phyloP scores from a whole-genome alignment of 257 asterid genomes.

The Solanum neorickii region DNA sequence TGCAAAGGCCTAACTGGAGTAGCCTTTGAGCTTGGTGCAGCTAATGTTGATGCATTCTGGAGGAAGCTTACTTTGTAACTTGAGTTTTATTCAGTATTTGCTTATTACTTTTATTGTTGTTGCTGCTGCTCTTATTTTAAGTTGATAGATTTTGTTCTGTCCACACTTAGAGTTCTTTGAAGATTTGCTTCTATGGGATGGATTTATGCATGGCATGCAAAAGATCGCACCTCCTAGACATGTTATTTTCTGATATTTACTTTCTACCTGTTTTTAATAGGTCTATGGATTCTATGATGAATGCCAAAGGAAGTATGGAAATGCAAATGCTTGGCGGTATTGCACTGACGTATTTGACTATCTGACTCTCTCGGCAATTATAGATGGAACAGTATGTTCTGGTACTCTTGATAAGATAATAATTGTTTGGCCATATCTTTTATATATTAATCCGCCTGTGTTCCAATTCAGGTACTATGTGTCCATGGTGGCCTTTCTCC shows the following conservation, averaged over 20 bases:
- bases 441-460: not conserved
- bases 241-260: not conserved
- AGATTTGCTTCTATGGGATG: not conserved
- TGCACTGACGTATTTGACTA: conserved; percentile 99
- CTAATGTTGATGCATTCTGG: not conserved
- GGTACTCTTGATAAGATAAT: not conserved
- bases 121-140: not conserved
- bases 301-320: conserved; percentile 95
- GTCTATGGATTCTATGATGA: conserved; percentile 99
- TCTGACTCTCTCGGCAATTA: conserved; percentile 87
- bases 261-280: conserved; percentile 22
- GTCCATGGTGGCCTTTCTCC: conserved; percentile 99
- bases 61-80: not conserved
- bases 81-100: not conserved
- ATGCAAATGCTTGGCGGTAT: conserved; percentile 98
- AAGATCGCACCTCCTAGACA: not conserved
- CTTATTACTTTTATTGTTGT: not conserved
- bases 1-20: not conserved
- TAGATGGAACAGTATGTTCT: conserved; percentile 80
- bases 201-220: not conserved
- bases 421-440: not conserved
- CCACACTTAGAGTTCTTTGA: not conserved
- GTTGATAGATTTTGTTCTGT: not conserved
- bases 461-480: conserved; percentile 66
- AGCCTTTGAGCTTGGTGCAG: not conserved